Base-by-base conservation (phyloP, 2,329 filamentous ascomycete genomes). In the Trichoderma harzianum region DNA sequence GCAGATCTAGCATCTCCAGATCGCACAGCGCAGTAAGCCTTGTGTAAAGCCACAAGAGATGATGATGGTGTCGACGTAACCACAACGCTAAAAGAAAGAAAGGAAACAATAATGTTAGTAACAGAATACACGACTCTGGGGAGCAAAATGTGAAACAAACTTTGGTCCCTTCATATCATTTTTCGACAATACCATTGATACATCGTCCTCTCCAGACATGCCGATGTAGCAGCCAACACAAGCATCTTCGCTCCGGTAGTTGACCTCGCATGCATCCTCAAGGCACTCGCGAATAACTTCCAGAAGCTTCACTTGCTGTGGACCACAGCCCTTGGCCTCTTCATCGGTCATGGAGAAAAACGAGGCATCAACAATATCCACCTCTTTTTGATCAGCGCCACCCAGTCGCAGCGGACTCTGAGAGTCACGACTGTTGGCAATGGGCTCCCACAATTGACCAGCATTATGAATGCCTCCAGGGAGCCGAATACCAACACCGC, bases 401-500 rank as follows among this genome's bases (percentile, higher is more conserved):
- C 39, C 55, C 60, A 73, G 57, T 6, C 76, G 79, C 2, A 78
- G 75, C 14, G 68, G 62, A 16, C 74, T 74, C 2, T 73, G 75
- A 16, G 72, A 76, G 66, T 76, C 76, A 10, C 72, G 69, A 12
- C 75, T 74, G 47, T 78, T 77, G 57, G 74, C 6, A 1, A 81
- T 73, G 10, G 80, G 73, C 43, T 78, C 76, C 79, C 79, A 82
- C 51, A 78, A 78, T 12, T 74, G 74, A 6, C 74, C 60, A 0
- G 75, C 71, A 57, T 75, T 74, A 1, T 68, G 60, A 16, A 82
- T 73, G 3, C 76, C 75, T n/a, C 79, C 78, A 2, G 79, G 80
- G 14, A 81, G 76, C 21, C 80, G 76, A 68, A 79, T 74, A 7
- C 74, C 78, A 73, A 80, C 75, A 28, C 79, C 79, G 26, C 77